Base-by-base conservation (phyloP, 2,329 filamentous ascomycete genomes). In the Pseudomassariella vexata region DNA sequence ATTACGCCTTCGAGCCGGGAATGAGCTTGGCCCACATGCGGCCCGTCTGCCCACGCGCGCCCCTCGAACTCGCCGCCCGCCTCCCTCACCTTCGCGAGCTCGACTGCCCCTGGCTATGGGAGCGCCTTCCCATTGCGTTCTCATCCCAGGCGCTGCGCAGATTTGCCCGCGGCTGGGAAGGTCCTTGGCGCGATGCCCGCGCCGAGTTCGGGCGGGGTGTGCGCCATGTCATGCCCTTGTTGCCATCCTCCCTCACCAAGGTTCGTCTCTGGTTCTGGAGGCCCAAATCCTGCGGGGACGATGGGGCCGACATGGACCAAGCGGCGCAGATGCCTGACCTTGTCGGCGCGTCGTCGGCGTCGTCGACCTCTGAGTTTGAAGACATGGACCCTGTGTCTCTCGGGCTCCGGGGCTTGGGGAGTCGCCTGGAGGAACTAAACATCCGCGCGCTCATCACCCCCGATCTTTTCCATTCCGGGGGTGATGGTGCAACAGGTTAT, bases 31-130 rank as follows among this genome's bases (percentile, higher is more conserved):
- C 19, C 39, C 38, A 20, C 32, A 22, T 34, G 18, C 32, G 32
- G 16, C 32, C 32, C 25, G 12, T 34, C 31, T 41, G 34, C 17
- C 24, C 30, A 24, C 37, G 33, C 23, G 35, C 37, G 27, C 40
- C 35, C 19, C 29, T 40, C 14, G 29, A 40, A 28, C 39, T 40
- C 35, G 37, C 26, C 22, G 24, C 34, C 16, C 32, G 24, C 28
- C 39, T 46, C 14, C 41, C 41, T 14, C 17, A 36, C 30, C 29
- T 42, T 18, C 35, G 37, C 24, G 34, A 24, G 34, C 39, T 46
- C 20, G 34, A 42, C 14, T 44, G 34, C 37, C 41, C 42, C 14
- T 45, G 42, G 41, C 23, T 46, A 24, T 46, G 39, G 39, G 43
- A 42, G 39, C 35, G 30, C 29, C 15, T 40, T 22, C 43, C 41